phyloP scores from a whole-genome alignment of 257 asterid genomes.

The Handroanthus guayacan region DNA sequence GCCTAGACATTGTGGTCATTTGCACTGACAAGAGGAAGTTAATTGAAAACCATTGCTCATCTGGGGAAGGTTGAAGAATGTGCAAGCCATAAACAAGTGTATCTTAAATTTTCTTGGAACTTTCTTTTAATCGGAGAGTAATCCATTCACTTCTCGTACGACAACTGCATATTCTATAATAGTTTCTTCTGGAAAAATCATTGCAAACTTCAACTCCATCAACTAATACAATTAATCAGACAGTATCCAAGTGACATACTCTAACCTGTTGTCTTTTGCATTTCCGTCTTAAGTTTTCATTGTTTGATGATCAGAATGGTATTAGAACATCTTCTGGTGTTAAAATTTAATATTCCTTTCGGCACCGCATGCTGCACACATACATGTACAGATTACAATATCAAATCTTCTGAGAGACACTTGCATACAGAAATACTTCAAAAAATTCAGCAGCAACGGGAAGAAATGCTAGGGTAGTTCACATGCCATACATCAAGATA shows the following conservation, averaged over 20 bases:
- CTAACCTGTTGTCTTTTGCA: constrained; percentile 2
- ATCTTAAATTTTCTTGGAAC: not conserved
- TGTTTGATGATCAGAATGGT: not conserved
- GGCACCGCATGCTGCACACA: not conserved
- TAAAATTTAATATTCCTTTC: not conserved
- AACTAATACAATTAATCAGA: not conserved
- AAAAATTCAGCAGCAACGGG: not conserved
- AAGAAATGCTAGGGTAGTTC: constrained; percentile 7
- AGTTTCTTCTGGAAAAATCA: not conserved
- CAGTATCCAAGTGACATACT: not conserved
- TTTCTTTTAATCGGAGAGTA: not conserved
- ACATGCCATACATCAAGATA: constrained; percentile 10
- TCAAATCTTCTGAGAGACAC: not conserved
- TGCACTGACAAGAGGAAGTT: not conserved
- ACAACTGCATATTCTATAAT: not conserved
- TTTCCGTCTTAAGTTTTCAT: not conserved
- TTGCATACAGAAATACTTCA: not conserved
- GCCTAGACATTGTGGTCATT: not conserved
- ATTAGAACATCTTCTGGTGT: not conserved
- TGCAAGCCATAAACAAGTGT: not conserved
- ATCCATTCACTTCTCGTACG: not conserved
- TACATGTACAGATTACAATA: not conserved
- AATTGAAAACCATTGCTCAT: not conserved
- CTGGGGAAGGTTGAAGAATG: not conserved
- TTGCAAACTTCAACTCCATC: not conserved